Conservation (phyloP, 2,329 filamentous ascomycete genomes). For the Ceratocystis harringtonii region DNA sequence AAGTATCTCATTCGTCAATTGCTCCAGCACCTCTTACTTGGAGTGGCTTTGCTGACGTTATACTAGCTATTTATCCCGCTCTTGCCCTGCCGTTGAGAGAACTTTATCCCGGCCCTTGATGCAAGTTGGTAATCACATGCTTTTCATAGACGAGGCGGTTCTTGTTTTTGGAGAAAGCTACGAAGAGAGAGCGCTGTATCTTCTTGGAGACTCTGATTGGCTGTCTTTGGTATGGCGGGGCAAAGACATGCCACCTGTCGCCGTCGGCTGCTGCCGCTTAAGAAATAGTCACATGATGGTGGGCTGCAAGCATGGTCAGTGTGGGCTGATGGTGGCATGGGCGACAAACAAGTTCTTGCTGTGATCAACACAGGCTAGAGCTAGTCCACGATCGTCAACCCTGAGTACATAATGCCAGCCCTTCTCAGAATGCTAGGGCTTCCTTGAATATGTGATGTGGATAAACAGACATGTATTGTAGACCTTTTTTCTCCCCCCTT, state of each 20-base stretch:
- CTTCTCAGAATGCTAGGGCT: too few relatives aligned
- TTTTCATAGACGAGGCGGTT: neutral
- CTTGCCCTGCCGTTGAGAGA: neutral
- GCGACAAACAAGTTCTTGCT: too few relatives aligned
- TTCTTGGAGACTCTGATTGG: neutral
- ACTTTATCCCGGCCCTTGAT: neutral
- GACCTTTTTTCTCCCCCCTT: too few relatives aligned
- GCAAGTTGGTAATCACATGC: neutral
- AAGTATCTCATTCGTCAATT: neutral
- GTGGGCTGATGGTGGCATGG: neutral
- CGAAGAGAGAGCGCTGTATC: neutral
- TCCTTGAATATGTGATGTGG: too few relatives aligned
- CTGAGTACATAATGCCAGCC: too few relatives aligned
- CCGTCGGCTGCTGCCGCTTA: neutral
- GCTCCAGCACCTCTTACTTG: neutral
- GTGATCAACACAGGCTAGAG: too few relatives aligned
- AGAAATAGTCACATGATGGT: neutral
- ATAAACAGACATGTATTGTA: too few relatives aligned
- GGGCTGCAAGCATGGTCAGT: neutral
- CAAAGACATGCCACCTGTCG: neutral
- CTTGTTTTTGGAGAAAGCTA: neutral
- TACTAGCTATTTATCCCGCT: neutral
- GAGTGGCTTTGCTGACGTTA: neutral
- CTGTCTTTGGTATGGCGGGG: neutral
- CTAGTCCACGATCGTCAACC: too few relatives aligned